These are phyloP conservation scores for Heritiera fomes DNA, from an alignment of 345 rosid species.

Conservation along the genomic window DNA sequence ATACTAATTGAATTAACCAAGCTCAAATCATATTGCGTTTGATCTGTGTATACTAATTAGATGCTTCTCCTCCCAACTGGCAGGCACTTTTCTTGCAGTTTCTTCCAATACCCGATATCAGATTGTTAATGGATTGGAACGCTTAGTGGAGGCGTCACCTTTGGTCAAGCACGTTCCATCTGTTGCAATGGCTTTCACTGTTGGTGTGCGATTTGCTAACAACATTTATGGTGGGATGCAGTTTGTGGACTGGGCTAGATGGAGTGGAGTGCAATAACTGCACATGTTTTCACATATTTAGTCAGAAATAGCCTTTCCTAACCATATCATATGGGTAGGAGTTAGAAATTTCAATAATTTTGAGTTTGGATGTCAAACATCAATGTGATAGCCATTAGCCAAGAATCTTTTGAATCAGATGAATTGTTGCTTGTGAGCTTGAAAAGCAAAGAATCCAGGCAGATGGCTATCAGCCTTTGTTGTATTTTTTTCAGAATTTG, in stretches of 20 bases:
- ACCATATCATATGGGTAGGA: background rate
- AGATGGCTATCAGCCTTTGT: no score
- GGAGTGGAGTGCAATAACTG: conserved; percentile 59
- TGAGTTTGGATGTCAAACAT: background rate
- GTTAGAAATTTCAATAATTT: background rate
- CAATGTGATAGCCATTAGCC: no score
- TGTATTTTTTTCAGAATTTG: conserved; percentile 27
- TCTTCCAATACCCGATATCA: conserved; percentile 88
- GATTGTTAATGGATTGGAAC: no score
- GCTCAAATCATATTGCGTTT: background rate
- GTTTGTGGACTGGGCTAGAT: conserved; percentile 91
- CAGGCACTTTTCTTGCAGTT: conserved; percentile 74
- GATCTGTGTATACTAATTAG: background rate
- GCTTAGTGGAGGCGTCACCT: conserved; percentile 42
- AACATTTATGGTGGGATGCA: conserved; percentile 90
- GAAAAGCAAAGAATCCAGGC: no score
- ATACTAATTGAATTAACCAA: background rate
- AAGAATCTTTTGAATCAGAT: no score
- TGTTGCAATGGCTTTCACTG: conserved; percentile 78
- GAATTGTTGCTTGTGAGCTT: no score
- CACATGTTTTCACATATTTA: background rate
- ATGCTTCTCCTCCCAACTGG: background rate
- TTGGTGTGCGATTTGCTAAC: conserved; percentile 83
- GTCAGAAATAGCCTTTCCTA: background rate
- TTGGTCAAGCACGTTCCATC: conserved; percentile 70